Evolutionary conservation across 176 grass and related monocot species (phyloP).

Genomic region (Elymus sibiricus): DNA sequence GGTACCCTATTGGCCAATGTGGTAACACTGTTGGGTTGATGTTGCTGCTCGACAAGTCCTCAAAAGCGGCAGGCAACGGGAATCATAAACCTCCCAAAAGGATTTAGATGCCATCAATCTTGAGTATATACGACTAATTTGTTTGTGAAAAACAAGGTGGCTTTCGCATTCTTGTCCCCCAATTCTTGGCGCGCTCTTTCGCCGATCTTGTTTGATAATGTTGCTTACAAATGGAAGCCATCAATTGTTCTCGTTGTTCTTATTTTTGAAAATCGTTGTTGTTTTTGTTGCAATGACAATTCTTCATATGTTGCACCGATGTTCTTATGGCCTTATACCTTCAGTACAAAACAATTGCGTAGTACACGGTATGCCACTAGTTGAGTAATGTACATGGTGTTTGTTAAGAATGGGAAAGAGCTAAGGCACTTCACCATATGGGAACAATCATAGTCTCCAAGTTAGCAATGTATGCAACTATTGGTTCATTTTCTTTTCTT

Average conservation of each 20-base stretch:
- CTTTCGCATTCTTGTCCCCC: constrained; percentile 8
- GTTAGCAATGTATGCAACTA: too few species aligned
- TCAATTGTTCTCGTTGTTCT: neutral
- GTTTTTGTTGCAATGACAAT: neutral
- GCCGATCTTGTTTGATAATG: neutral
- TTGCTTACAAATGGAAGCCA: constrained; percentile 15
- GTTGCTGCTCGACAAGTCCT: constrained; percentile 59
- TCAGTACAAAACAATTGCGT: neutral
- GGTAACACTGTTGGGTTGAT: constrained; percentile 59
- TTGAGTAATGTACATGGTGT: constrained; percentile 11
- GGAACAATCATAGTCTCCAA: neutral
- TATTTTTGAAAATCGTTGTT: neutral
- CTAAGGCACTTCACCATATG: neutral
- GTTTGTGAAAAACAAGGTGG: constrained; percentile 4
- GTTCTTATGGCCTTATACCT: neutral
- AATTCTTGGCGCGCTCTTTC: neutral
- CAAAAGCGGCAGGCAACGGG: constrained; percentile 22
- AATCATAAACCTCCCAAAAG: constrained; percentile 52
- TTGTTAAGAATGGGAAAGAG: neutral
- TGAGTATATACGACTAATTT: neutral
- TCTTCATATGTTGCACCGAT: neutral
- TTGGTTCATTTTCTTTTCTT: neutral
- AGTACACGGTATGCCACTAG: constrained; percentile 14
- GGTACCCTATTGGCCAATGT: constrained; percentile 62
- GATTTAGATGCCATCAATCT: neutral